Conservation (phyloP, 2,329 filamentous ascomycete species). For the Plectosphaerella plurivora region DNA sequence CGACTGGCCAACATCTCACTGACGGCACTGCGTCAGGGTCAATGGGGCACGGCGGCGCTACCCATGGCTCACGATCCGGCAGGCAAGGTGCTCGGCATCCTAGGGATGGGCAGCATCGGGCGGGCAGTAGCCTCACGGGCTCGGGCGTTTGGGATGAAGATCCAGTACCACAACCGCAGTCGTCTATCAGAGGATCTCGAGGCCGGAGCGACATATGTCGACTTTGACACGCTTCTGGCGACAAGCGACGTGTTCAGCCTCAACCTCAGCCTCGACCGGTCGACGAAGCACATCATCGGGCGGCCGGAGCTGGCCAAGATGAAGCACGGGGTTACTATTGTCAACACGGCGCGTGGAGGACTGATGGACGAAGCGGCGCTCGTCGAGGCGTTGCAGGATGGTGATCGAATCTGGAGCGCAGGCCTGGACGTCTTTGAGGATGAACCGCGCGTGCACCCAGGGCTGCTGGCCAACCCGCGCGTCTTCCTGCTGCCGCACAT, state of each 20-base stretch:
- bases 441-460: conserved; percentile 42
- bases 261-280: conserved; percentile 63
- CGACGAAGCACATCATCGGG: conserved; percentile 47
- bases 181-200: conserved; percentile 30
- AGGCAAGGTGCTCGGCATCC: conserved; percentile 56
- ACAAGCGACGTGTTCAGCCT: conserved; percentile 60
- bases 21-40: conserved; percentile 49
- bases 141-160: conserved; percentile 49
- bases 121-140: conserved; percentile 41
- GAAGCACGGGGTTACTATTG: conserved; percentile 64
- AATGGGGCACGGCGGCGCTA: conserved; percentile 50
- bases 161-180: conserved; percentile 54
- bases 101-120: conserved; percentile 59
- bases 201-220: conserved; percentile 33
- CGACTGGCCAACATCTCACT: conserved; percentile 42
- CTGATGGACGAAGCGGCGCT: conserved; percentile 68
- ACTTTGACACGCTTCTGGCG: conserved; percentile 9
- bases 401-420: conserved; percentile 53
- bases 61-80: conserved; percentile 62
- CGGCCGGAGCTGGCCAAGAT: conserved; percentile 61
- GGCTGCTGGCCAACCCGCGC: conserved; percentile 5
- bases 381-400: conserved; percentile 59
- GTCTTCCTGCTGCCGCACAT: conserved; percentile 10
- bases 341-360: conserved; percentile 70
- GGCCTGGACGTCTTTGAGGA: conserved; percentile 71